Evolutionary conservation across 2,329 filamentous ascomycete species (phyloP), one percentile per base, ranked within the genome.

Genomic region (Orbilia brochopaga): DNA sequence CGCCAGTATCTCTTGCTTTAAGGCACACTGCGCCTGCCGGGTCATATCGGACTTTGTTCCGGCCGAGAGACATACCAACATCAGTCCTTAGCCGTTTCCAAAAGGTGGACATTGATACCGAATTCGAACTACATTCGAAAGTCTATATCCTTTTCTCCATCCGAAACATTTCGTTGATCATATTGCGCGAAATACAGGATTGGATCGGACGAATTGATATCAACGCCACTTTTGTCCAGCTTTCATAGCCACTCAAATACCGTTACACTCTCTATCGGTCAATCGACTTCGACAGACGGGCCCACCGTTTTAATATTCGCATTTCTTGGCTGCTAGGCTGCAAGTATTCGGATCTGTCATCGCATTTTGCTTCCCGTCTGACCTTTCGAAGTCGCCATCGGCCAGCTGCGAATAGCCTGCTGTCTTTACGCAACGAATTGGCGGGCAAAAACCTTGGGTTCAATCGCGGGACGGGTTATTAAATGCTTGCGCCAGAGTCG

Each of bases 111-210:
- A 17, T 42, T 13, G 37, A 13, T 17, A 3, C 37, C 3, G 15
- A 5, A 42, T 13, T 15, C 3, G 37, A 42, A 42, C 15, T 42
- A 42, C 13, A 42, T 6, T 10, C n/a, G 44, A 21, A 27, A 10
- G 15, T 48, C 50, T 24, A 32, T 27, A 59, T 48, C 50, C 23
- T 32, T 50, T 50, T 27, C 55, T 59, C 46, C 50, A 48, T 48
- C 55, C 5, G 55, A 48, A 53, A 7, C 27, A 37, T 60, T 8
- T 53, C 11, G 21, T 51, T 19, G 1, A 24, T 37, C 57, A 23
- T 32, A 42, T n/a, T n/a, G n/a, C 57, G 44, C 51, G 57, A 51
- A 42, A 32, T 52, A n/a, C 13, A n/a, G 46, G 24, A 32, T 32
- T 32, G 27, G 27, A 32, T 32, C 8, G 27, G 8, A n/a, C n/a